These are phyloP conservation scores for Eimeria acervulina DNA, from an alignment of 169 alveolate species.

Conservation along the genomic window DNA sequence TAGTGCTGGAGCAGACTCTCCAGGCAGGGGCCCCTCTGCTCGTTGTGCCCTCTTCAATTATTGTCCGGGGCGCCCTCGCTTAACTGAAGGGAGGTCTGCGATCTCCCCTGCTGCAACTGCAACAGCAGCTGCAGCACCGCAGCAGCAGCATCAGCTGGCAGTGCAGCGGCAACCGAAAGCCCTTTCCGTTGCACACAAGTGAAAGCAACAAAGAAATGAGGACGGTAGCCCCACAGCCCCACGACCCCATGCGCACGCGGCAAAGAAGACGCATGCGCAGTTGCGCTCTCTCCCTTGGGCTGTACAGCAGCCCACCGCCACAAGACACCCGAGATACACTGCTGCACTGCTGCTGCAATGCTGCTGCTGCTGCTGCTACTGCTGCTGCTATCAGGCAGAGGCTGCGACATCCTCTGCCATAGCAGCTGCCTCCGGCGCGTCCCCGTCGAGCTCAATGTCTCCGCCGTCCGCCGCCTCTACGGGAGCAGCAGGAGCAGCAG, in stretches of 20 bases:
- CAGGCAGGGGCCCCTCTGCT: not conserved
- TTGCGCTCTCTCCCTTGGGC: constrained; percentile 25
- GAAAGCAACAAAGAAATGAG: constrained; percentile 46
- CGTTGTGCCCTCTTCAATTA: not conserved
- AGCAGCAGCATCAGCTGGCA: constrained; percentile 36
- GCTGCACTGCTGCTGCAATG: constrained; percentile 34
- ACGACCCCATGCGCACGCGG: constrained; percentile 12
- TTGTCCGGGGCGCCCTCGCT: not conserved
- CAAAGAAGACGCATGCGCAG: constrained; percentile 27
- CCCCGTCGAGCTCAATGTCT: constrained; percentile 73
- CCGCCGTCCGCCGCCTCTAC: constrained; percentile 16
- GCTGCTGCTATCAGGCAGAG: constrained; percentile 37
- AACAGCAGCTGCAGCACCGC: constrained; percentile 29
- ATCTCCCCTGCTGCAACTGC: constrained; percentile 27
- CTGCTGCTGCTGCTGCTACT: constrained; percentile 50
- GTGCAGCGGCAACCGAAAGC: constrained; percentile 19
- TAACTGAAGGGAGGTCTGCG: not conserved
- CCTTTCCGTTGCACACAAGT: constrained; percentile 9
- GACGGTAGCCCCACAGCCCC: not conserved
- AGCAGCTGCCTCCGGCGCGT: constrained; percentile 70
- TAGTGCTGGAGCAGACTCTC: constrained; percentile 53
- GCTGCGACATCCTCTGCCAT: constrained; percentile 74
- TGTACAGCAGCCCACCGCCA: constrained; percentile 8
- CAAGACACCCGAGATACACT: constrained; percentile 21
- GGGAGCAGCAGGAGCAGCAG: constrained; percentile 34